Conservation (phyloP, 2,329 filamentous ascomycete genomes). For the Neofusicoccum laricinum region DNA sequence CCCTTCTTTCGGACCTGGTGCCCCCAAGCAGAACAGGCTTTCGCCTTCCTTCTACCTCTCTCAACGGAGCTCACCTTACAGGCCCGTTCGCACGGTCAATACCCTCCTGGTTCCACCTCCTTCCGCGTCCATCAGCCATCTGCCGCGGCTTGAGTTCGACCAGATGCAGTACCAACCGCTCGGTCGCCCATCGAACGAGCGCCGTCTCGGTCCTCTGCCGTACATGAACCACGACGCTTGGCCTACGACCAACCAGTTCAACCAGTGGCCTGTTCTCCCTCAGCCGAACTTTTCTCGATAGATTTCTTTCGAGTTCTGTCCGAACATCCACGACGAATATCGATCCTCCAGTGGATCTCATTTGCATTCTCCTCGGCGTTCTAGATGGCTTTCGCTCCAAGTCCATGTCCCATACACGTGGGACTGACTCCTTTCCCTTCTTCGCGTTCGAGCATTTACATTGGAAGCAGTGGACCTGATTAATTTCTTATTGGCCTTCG, state of each 20-base stretch:
- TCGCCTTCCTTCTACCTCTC: slow-evolving; percentile 86
- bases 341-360: background rate
- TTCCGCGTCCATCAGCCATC: slow-evolving; percentile 67
- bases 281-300: slow-evolving; percentile 30
- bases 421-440: background rate
- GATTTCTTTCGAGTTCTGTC: slow-evolving; percentile 1
- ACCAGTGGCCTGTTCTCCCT: slow-evolving; percentile 36
- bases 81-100: slow-evolving; percentile 83
- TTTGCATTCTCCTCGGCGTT: slow-evolving; percentile 11
- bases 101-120: slow-evolving; percentile 88
- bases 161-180: slow-evolving; percentile 53
- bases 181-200: slow-evolving; percentile 45
- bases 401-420: background rate
- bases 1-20: slow-evolving; percentile 57
- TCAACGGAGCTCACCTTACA: slow-evolving; percentile 88
- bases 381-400: slow-evolving; percentile 5
- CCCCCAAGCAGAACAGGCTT: slow-evolving; percentile 66
- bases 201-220: slow-evolving; percentile 44
- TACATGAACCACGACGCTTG: slow-evolving; percentile 40
- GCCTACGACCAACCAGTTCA: slow-evolving; percentile 37
- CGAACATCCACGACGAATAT: background rate
- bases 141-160: slow-evolving; percentile 42
- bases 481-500: background rate
- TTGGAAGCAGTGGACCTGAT: background rate
- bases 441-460: slow-evolving; percentile 11